Evolutionary conservation across 2,329 filamentous ascomycete species (phyloP).

Genomic region (Aspergillus ochraceoroseus): DNA sequence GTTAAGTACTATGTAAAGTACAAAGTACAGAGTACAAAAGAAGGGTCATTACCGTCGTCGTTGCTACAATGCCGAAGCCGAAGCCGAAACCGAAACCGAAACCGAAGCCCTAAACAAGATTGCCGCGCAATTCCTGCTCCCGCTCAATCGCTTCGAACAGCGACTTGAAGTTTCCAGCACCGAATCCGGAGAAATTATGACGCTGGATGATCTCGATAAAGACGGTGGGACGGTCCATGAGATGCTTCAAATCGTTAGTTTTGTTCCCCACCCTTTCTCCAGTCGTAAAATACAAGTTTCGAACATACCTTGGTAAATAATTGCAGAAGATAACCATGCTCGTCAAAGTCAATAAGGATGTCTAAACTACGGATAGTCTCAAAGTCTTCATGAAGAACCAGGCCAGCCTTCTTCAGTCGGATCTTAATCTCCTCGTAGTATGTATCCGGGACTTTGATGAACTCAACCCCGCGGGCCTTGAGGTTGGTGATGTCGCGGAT

Average conservation of each 20-base stretch:
- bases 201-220: conserved; percentile 96
- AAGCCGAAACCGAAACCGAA: too few species aligned
- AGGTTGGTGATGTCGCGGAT: conserved; percentile 70
- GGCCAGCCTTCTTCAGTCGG: conserved; percentile 60
- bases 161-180: conserved; percentile 92
- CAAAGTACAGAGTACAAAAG: too few species aligned
- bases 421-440: conserved; percentile 77
- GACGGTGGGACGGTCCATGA: conserved; percentile 91
- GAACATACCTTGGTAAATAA: conserved; percentile 62
- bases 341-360: conserved; percentile 93
- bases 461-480: conserved; percentile 82
- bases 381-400: conserved; percentile 70
- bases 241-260: conserved; percentile 48
- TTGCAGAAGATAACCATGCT: conserved; percentile 75
- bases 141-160: conserved; percentile 93
- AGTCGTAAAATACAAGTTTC: not conserved
- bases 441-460: conserved; percentile 80
- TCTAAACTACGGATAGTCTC: conserved; percentile 70
- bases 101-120: conserved; percentile 59
- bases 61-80: too few species aligned
- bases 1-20: too few species aligned
- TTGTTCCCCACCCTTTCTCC: too few species aligned
- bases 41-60: too few species aligned
- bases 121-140: conserved; percentile 81
- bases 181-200: conserved; percentile 85